Conservation (phyloP, 768 basidiomycete species). For the Macrocybe gigantea region DNA sequence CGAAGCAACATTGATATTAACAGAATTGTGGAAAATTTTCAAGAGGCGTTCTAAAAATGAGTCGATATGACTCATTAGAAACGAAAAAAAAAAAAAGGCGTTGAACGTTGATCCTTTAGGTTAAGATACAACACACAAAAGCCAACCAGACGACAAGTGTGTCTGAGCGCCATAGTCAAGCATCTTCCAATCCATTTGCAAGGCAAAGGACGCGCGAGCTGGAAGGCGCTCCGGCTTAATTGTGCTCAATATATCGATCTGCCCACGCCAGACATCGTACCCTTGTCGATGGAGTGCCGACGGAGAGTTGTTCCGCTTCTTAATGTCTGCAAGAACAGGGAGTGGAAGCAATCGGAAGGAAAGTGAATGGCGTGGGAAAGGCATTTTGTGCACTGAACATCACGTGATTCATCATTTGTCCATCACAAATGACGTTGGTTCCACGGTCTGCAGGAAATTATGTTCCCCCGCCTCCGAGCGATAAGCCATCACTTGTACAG, state of each 20-base stretch:
- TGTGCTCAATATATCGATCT: constrained; percentile 44
- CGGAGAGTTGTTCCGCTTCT: constrained; percentile 50
- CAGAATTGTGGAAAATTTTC: too few species aligned
- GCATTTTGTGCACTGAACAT: too few species aligned
- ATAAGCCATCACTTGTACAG: constrained; percentile 31
- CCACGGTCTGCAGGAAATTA: constrained; percentile 1
- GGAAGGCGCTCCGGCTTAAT: constrained; percentile 77
- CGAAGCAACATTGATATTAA: too few species aligned
- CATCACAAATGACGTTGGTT: neutral
- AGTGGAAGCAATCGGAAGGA: too few species aligned
- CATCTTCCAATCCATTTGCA: constrained; percentile 42
- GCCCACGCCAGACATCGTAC: constrained; percentile 44
- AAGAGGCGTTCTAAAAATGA: too few species aligned
- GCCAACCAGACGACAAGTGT: constrained; percentile 19
- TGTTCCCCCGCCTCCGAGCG: constrained; percentile 29
- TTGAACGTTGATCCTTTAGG: too few species aligned
- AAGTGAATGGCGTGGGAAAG: neutral
- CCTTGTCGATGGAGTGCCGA: constrained; percentile 35
- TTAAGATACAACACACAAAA: too few species aligned
- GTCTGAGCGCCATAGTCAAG: constrained; percentile 77
- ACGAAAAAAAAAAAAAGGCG: too few species aligned
- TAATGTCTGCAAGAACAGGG: constrained; percentile 21
- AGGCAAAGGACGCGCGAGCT: constrained; percentile 30
- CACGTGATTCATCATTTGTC: neutral
- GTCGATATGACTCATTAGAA: too few species aligned